Conservation (phyloP, 768 basidiomycete species). For the Boletus rubescentipes region DNA sequence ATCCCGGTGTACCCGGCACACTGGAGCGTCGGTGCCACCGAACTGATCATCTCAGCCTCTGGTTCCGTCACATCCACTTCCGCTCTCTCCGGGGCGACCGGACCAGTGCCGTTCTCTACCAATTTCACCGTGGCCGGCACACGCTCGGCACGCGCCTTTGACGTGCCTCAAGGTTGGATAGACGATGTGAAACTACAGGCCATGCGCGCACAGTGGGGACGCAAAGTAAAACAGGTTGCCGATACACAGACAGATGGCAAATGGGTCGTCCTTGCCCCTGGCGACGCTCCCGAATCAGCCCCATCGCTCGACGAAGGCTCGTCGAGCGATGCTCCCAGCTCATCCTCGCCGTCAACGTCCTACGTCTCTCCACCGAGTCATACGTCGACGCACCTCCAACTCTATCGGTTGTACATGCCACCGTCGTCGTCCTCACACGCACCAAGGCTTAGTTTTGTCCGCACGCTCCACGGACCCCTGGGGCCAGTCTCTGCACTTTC, state of each 20-base stretch:
- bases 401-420: conserved; percentile 72
- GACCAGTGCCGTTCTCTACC: conserved; percentile 15
- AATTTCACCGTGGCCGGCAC: conserved; percentile 54
- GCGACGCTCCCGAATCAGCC: conserved; percentile 32
- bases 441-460: conserved; percentile 70
- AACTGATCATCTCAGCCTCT: conserved; percentile 58
- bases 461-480: conserved; percentile 67
- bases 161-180: conserved; percentile 71
- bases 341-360: conserved; percentile 26
- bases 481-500: conserved; percentile 67
- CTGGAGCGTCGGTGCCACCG: conserved; percentile 77
- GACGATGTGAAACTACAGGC: conserved; percentile 59
- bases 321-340: conserved; percentile 21
- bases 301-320: conserved; percentile 11
- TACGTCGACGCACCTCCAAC: conserved; percentile 58
- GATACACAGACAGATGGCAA: conserved; percentile 82
- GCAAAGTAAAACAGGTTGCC: conserved; percentile 68
- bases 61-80: conserved; percentile 13
- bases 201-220: conserved; percentile 76
- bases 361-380: conserved; percentile 40
- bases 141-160: conserved; percentile 66
- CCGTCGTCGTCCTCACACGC: conserved; percentile 46
- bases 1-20: conserved; percentile 79
- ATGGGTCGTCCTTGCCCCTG: conserved; percentile 78
- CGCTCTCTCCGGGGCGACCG: conserved; percentile 1